phyloP scores from a whole-genome alignment of 208 protist genomes.

The Acanthamoeba royreba region DNA sequence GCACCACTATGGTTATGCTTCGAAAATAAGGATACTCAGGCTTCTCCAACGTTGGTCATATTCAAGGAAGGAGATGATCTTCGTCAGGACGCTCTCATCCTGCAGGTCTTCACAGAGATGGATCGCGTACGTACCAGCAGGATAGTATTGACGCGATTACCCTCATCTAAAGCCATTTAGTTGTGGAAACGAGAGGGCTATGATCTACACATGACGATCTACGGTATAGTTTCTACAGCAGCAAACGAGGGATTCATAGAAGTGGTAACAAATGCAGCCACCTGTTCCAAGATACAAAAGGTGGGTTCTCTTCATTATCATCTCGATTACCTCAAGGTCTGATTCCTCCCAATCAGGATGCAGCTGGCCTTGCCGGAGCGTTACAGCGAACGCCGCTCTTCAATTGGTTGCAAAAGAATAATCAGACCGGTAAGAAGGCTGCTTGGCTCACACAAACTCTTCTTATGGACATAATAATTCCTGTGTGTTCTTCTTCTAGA shows the following conservation, averaged over 20 bases:
- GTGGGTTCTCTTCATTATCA: too few relatives aligned
- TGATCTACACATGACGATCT: constrained; percentile 65
- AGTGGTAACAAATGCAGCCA: constrained; percentile 76
- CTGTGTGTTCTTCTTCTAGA: too few relatives aligned
- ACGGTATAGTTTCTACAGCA: constrained; percentile 76
- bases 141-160: too few relatives aligned
- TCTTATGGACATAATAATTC: too few relatives aligned
- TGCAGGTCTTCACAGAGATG: constrained; percentile 75
- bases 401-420: constrained; percentile 55
- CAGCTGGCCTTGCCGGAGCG: constrained; percentile 53
- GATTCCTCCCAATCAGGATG: too few relatives aligned
- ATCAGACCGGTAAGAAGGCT: neutral
- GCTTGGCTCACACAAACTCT: too few relatives aligned
- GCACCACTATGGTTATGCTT: constrained; percentile 74
- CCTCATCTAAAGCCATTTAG: too few relatives aligned
- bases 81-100: constrained; percentile 57
- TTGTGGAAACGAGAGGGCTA: constrained; percentile 67
- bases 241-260: constrained; percentile 79
- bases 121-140: constrained; percentile 42
- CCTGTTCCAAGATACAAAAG: constrained; percentile 73
- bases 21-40: constrained; percentile 62
- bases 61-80: constrained; percentile 83
- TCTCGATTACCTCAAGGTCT: too few relatives aligned
- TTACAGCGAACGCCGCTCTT: constrained; percentile 57
- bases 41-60: constrained; percentile 51